These are phyloP conservation scores for Penicillium vulpinum DNA, from an alignment of 2,329 filamentous ascomycete species.

Conservation along the genomic window DNA sequence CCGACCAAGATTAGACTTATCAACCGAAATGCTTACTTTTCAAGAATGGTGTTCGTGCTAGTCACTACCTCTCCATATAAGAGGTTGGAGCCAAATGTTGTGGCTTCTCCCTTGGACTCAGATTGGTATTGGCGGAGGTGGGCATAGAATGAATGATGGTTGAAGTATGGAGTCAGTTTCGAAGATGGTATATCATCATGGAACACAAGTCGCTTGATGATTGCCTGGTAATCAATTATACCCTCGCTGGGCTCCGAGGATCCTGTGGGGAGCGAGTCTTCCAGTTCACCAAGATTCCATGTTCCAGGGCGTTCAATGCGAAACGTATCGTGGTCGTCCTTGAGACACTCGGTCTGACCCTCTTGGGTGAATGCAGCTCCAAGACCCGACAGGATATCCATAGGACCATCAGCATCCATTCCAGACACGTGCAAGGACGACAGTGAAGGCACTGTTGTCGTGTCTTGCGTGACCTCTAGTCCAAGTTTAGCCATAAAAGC, in stretches of 20 bases:
- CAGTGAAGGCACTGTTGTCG: conserved; percentile 70
- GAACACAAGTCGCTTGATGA: conserved; percentile 71
- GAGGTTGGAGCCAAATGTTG: conserved; percentile 71
- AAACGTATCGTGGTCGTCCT: conserved; percentile 80
- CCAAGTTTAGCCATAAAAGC: conserved; percentile 78
- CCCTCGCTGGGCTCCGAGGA: conserved; percentile 45
- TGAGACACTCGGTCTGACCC: conserved; percentile 69
- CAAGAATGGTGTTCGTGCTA: conserved; percentile 88
- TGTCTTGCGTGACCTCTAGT: conserved; percentile 71
- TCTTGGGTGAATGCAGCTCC: conserved; percentile 67
- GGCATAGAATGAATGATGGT: conserved; percentile 75
- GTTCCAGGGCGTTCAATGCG: conserved; percentile 67
- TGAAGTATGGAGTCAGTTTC: conserved; percentile 80
- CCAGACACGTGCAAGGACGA: conserved; percentile 82
- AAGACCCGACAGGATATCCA: conserved; percentile 64
- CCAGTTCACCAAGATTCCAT: conserved; percentile 59
- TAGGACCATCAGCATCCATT: conserved; percentile 62
- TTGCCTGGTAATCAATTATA: conserved; percentile 71
- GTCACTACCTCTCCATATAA: conserved; percentile 92
- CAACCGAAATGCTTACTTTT: conserved; percentile 61
- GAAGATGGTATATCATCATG: conserved; percentile 70
- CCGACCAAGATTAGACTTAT: neutral
- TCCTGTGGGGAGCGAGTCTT: conserved; percentile 52
- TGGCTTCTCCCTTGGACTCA: conserved; percentile 56
- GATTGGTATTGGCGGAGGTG: conserved; percentile 68